A percentile compares a stretch with the other conserved stretches of the same genome.
These are phyloP conservation scores for Esteya vermicola DNA, from an alignment of 2,329 filamentous ascomycete species.

Conservation along the genomic window DNA sequence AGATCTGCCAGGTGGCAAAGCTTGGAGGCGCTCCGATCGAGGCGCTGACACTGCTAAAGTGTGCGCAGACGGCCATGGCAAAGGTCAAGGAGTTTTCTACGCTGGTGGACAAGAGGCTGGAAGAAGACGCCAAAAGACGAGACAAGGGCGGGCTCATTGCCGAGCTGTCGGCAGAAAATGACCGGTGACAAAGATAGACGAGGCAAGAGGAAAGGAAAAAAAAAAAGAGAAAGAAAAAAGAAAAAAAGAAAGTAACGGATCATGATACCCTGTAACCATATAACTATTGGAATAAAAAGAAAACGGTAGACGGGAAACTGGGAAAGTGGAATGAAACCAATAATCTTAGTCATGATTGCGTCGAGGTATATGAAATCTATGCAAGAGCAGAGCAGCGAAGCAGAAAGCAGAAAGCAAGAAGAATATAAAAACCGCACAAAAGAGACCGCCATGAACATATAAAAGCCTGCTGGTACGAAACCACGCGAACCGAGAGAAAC, in stretches of 20 bases:
- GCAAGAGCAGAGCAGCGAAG: background rate
- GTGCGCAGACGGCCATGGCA: constrained; percentile 56
- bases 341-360: background rate
- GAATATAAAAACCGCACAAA: no score
- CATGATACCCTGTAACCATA: constrained; percentile 11
- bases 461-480: no score
- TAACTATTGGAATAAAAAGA: background rate
- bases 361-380: background rate
- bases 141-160: constrained; percentile 67
- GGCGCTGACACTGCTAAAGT: constrained; percentile 62
- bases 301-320: no score
- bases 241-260: background rate
- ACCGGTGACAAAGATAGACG: constrained; percentile 36
- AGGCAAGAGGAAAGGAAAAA: background rate
- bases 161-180: constrained; percentile 73
- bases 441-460: no score
- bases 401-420: background rate
- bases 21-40: constrained; percentile 73
- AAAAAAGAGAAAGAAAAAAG: background rate
- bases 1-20: constrained; percentile 86
- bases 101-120: constrained; percentile 57
- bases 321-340: no score
- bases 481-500: no score
- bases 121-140: constrained; percentile 62
- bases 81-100: constrained; percentile 72